Evolutionary conservation across 2,329 filamentous ascomycete species (phyloP), one percentile per base, ranked within the genome.

Genomic region (Elsinoe ampelina): DNA sequence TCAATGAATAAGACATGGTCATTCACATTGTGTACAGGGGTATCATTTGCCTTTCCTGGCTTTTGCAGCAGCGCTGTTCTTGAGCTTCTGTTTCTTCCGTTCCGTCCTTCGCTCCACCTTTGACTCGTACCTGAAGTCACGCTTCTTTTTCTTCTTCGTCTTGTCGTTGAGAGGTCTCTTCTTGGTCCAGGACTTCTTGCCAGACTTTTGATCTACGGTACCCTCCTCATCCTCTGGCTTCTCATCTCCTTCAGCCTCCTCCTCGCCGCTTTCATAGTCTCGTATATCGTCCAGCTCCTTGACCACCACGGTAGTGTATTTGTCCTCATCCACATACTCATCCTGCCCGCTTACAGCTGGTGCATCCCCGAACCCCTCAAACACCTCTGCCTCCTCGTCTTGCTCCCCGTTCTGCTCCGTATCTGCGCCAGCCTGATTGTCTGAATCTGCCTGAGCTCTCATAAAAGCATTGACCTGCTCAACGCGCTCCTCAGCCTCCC

Each of bases 301-400:
- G 1, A 98, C 84, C 0, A 89, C 96, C 22, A 98, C 93, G 0
- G 89, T 95, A 0, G 93, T 97, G 70, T 89, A 96, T 68, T 87
- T 87, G 70, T 96, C 92, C 70, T 97, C 93, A 70, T 98, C 93
- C 62, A 96, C 82, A 72, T 96, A 98, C 70, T 97, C 90, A 42
- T 62, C 60, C 34, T 57, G 54, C 7, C 58, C 57, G 67, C 95
- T 84, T 43, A 93, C 71, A 5, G 73, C 73, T 19, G 82, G 77
- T 50, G 58, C 69, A 62, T 86, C 83, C 17, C 77, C 74, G 54
- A 90, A 77, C 0, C 61, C 61, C 11, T 45, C 38, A 52, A 56
- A 61, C 17, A 58, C 58, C 35, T 58, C 55, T 35, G 34, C 57
- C 22, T 60, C 58, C 34, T 57, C 55, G 22, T 47, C 52, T 26